phyloP scores from a whole-genome alignment of 768 basidiomycete genomes.

The Macrolepiota fuliginosa region DNA sequence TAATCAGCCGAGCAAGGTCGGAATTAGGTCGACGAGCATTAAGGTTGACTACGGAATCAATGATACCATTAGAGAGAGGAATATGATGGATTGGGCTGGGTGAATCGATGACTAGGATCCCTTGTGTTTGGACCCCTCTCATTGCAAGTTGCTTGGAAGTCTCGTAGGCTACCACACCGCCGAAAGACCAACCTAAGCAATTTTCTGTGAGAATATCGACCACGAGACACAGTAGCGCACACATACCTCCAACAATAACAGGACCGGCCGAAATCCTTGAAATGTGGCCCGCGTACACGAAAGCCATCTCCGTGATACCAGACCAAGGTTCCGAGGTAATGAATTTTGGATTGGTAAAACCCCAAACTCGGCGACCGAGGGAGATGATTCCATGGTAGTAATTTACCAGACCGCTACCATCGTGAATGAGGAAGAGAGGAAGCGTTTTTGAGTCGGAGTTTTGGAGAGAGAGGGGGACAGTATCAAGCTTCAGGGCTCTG shows the following conservation, averaged over 20 bases:
- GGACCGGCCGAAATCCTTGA: slow-evolving; percentile 30
- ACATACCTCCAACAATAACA: slow-evolving; percentile 59
- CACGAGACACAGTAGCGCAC: neutral
- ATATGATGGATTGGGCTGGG: slow-evolving; percentile 54
- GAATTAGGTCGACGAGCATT: slow-evolving; percentile 25
- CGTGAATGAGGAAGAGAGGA: slow-evolving; percentile 68
- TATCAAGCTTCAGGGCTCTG: slow-evolving; percentile 23
- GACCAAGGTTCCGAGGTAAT: slow-evolving; percentile 43
- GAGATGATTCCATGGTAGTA: slow-evolving; percentile 46
- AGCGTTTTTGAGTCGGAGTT: slow-evolving; percentile 18
- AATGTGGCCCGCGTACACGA: slow-evolving; percentile 44
- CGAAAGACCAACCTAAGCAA: slow-evolving; percentile 71
- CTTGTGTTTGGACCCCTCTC: slow-evolving; percentile 43
- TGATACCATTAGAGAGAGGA: slow-evolving; percentile 49
- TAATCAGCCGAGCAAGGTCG: slow-evolving; percentile 34
- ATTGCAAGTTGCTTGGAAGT: slow-evolving; percentile 49
- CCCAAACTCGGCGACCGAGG: slow-evolving; percentile 57
- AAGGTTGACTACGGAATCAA: slow-evolving; percentile 43
- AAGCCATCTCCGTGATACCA: slow-evolving; percentile 50
- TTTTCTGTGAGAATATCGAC: neutral
- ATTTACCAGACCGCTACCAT: slow-evolving; percentile 62
- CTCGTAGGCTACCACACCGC: slow-evolving; percentile 71
- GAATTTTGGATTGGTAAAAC: slow-evolving; percentile 56
- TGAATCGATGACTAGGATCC: slow-evolving; percentile 66
- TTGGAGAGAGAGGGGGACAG: slow-evolving; percentile 36